Percentiles rank a stretch among this genome's conserved stretches.
Conservation (phyloP, 768 basidiomycete species). For the Neoboletus magnificus region DNA sequence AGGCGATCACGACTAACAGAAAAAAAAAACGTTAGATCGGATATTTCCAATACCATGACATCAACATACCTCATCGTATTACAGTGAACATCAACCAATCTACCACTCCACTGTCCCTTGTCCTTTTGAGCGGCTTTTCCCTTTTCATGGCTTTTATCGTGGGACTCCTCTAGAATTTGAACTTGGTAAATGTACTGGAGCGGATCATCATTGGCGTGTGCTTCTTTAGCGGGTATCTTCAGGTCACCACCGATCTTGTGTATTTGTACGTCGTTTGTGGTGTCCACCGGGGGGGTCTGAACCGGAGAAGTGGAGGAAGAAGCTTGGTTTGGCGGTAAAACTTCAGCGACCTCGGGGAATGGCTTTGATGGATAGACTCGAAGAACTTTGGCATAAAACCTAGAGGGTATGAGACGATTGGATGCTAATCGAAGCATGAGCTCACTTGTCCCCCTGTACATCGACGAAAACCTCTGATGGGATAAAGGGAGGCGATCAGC, state of each 20-base stretch:
- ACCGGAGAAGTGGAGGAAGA: constrained; percentile 47
- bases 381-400: constrained; percentile 80
- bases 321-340: constrained; percentile 24
- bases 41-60: not conserved
- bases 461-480: constrained; percentile 81
- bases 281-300: constrained; percentile 40
- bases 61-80: constrained; percentile 71
- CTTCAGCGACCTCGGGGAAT: constrained; percentile 39
- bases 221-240: constrained; percentile 68
- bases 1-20: constrained; percentile 81
- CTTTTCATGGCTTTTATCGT: constrained; percentile 64
- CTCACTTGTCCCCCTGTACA: constrained; percentile 80
- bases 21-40: not conserved
- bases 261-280: constrained; percentile 47
- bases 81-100: constrained; percentile 80
- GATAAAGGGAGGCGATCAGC: constrained; percentile 16
- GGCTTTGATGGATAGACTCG: constrained; percentile 71
- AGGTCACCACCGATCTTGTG: constrained; percentile 82
- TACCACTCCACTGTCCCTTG: constrained; percentile 67
- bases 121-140: constrained; percentile 53
- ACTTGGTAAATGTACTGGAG: constrained; percentile 84
- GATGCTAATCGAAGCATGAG: constrained; percentile 2
- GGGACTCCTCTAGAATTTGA: constrained; percentile 75
- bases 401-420: constrained; percentile 32
- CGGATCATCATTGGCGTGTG: constrained; percentile 71